phyloP scores from a whole-genome alignment of 352 stramenopile genomes.

The Phytopythium delawarense region DNA sequence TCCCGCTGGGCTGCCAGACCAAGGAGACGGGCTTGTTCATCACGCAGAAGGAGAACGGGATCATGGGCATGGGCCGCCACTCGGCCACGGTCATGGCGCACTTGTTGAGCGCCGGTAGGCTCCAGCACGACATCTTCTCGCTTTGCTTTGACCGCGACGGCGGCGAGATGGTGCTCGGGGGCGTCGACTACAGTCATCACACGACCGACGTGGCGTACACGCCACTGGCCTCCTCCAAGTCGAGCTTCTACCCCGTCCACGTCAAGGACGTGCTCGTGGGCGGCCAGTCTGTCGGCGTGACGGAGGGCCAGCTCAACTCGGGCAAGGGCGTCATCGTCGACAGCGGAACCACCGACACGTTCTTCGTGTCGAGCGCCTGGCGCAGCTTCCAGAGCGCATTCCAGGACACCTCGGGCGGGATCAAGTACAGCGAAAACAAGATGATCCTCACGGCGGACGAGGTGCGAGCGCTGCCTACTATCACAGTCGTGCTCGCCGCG shows the following conservation, averaged over 20 bases:
- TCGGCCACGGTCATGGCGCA: conserved; percentile 63
- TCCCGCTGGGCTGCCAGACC: conserved; percentile 76
- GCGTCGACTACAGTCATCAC: conserved; percentile 74
- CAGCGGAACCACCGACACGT: conserved; percentile 84
- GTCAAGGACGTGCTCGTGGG: conserved; percentile 75
- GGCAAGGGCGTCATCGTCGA: conserved; percentile 82
- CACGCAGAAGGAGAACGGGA: conserved; percentile 86
- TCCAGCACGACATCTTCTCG: conserved; percentile 71
- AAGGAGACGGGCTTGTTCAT: conserved; percentile 84
- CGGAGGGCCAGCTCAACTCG: conserved; percentile 43
- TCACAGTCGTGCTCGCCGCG: conserved; percentile 64
- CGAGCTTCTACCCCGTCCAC: conserved; percentile 73
- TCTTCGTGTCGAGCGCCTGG: conserved; percentile 51
- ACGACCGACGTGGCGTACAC: conserved; percentile 60
- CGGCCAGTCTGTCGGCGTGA: conserved; percentile 43
- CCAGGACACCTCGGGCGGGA: conserved; percentile 28
- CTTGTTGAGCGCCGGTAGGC: conserved; percentile 48
- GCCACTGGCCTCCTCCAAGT: conserved; percentile 40
- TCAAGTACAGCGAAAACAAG: conserved; percentile 52
- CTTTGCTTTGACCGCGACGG: conserved; percentile 73
- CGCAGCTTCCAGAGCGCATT: conserved; percentile 56
- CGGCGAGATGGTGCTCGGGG: conserved; percentile 75
- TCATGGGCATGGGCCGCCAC: conserved; percentile 83
- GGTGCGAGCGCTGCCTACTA: conserved; percentile 40
- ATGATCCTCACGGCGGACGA: conserved; percentile 45